These are phyloP conservation scores for Blastobotrys capitulatus DNA, from an alignment of 1,139 yeast species.

Conservation along the genomic window DNA sequence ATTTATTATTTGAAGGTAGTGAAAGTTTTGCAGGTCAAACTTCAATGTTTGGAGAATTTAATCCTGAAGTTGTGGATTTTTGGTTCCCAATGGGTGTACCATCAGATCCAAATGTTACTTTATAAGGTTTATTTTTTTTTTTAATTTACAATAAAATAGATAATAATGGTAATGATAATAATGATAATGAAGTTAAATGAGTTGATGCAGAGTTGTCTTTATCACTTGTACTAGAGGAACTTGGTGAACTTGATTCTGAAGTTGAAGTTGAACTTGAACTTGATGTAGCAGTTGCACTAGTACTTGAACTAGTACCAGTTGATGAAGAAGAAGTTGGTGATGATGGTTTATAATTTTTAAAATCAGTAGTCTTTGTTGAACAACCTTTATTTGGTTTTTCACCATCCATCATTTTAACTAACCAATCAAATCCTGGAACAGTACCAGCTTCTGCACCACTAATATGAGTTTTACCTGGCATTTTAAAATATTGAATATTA, in stretches of 20 bases:
- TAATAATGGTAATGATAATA: neutral
- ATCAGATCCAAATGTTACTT: neutral
- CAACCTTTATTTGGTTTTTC: slow-evolving; percentile 10
- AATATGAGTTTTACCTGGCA: slow-evolving; percentile 19
- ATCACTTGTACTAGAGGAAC: neutral
- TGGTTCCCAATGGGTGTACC: slow-evolving; percentile 18
- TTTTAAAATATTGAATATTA: slow-evolving; percentile 22
- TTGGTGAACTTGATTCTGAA: neutral
- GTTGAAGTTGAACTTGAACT: neutral
- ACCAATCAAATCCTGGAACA: slow-evolving; percentile 10
- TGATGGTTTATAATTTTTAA: neutral
- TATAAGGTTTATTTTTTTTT: neutral
- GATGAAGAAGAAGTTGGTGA: neutral
- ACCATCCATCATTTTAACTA: slow-evolving; percentile 10
- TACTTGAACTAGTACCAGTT: neutral
- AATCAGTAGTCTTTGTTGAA: slow-evolving; percentile 3
- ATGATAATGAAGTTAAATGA: no score
- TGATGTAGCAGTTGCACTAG: neutral
- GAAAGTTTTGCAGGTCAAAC: slow-evolving; percentile 23
- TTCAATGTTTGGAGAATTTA: slow-evolving; percentile 24
- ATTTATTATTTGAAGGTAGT: slow-evolving; percentile 17
- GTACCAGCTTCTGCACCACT: neutral
- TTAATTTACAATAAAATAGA: neutral
- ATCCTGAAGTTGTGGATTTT: slow-evolving; percentile 18
- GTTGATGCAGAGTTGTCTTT: neutral